Percentiles rank a stretch among this genome's conserved stretches.
Conservation (phyloP, 2,329 filamentous ascomycete species). For the Verticillium klebahnii region DNA sequence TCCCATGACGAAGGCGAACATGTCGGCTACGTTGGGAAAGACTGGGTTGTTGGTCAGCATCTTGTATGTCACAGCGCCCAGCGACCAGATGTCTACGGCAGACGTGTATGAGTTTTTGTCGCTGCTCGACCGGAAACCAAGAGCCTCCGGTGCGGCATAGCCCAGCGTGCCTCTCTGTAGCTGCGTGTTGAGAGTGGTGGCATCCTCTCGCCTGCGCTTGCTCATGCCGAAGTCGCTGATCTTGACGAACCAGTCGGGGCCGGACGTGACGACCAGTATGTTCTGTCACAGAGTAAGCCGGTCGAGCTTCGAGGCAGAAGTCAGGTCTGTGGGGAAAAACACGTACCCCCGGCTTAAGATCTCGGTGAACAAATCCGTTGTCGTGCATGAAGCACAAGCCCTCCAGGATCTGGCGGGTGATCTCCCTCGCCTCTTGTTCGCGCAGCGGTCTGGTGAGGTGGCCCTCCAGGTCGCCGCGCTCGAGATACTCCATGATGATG, state of each 20-base stretch:
- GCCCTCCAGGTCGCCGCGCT: constrained; percentile 13
- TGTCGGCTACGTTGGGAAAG: background rate
- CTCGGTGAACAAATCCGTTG: constrained; percentile 14
- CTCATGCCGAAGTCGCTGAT: constrained; percentile 18
- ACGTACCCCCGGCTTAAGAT: constrained; percentile 12
- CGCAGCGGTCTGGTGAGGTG: constrained; percentile 7
- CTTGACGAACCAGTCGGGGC: constrained; percentile 16
- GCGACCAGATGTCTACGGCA: constrained; percentile 16
- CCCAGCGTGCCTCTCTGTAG: too few species aligned
- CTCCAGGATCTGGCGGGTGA: constrained; percentile 11
- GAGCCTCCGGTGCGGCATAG: too few species aligned
- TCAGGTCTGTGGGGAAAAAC: background rate
- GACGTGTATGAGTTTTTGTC: background rate
- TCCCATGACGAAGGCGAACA: background rate
- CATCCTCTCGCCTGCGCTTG: constrained; percentile 7
- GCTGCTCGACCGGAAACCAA: too few species aligned
- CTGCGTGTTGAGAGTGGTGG: too few species aligned
- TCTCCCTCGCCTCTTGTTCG: constrained; percentile 5
- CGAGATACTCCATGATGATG: constrained; percentile 20
- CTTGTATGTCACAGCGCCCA: constrained; percentile 14
- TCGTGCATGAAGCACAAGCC: constrained; percentile 14
- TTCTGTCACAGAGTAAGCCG: constrained; percentile 5
- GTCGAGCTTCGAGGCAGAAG: background rate
- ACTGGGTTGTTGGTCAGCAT: background rate
- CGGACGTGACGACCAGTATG: constrained; percentile 11